Conservation (phyloP, 345 rosid genomes). For the Ceriops zippeliana region DNA sequence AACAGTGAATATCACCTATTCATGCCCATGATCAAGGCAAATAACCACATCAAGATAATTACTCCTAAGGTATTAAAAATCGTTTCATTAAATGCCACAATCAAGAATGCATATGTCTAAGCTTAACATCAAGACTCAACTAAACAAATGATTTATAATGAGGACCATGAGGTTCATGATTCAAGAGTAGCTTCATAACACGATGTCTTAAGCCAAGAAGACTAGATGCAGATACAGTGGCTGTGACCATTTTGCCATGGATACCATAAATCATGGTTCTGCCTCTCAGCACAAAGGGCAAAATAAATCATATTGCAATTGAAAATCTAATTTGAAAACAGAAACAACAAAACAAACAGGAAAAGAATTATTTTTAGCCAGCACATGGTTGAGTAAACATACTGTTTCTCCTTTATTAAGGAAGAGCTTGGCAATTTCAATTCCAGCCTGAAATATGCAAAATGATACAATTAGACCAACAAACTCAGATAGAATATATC, state of each 20-base stretch:
- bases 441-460: constrained; percentile 73
- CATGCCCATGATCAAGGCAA: constrained; percentile 16
- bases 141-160: too few species aligned
- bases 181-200: too few species aligned
- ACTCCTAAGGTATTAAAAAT: neutral
- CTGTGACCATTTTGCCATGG: too few species aligned
- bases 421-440: constrained; percentile 90
- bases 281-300: too few species aligned
- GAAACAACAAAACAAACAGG: neutral
- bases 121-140: neutral
- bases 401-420: constrained; percentile 85
- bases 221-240: too few species aligned
- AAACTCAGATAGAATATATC: neutral
- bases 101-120: neutral
- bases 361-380: constrained; percentile 12
- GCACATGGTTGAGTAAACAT: constrained; percentile 17
- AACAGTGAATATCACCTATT: constrained; percentile 76
- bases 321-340: neutral
- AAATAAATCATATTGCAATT: too few species aligned
- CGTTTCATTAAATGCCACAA: neutral
- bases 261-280: too few species aligned
- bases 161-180: too few species aligned
- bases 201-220: too few species aligned
- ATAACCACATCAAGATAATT: neutral
- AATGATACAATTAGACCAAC: constrained; percentile 9